Evolutionary conservation across 805 yeast genomes (phyloP), one percentile per base, ranked within the genome.

Genomic region (Nematodospora valgi): DNA sequence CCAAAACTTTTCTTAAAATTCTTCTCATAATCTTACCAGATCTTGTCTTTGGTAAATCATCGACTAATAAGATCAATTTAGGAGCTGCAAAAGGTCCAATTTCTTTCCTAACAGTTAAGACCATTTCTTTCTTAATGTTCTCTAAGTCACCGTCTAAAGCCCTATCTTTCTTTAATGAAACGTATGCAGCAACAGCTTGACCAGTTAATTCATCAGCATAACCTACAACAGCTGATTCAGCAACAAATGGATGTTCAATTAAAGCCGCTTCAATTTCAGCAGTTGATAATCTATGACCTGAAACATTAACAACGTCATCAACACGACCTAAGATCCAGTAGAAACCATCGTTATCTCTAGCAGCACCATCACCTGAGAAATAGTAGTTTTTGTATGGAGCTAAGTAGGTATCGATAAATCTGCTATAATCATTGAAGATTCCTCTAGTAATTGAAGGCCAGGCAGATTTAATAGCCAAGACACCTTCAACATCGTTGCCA

Each of bases 371-470:
- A 52, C 98, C 98, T 9, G 97, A 85, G 73, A 93, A 93, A 70
- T 88, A 93, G 67, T 76, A 79, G 40, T 95, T 94, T 40, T 91
- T 86, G 70, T 91, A 93, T 34, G 96, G 96, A 52, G 80, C 82
- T 58, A 93, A 72, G 63, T 93, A 93, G 26, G 98, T 93, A 43
- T 91, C 97, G 52, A 88, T 68, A 67, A 74, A 91, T 52, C 96
- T 80, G 44, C 68, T 66, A 61, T 91, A 94, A 61, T 89, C 87
- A 56, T 82, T 82, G 80, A 82, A 89, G 41, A 93, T 93, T 36
- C 96, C 80, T 68, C 98, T 82, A 20, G 98, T 93, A 81, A 93
- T 89, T n/a, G 97, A 88, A 38, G 98, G 98, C 98, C 98, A 93
- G 23, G 97, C 76, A 32, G 79, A 71, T 56, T 80, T 81, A 54